A percentile compares a stretch with the other conserved stretches of the same genome.
Conservation (phyloP, 305 asterid species). For the Caryopteris hybrid region DNA sequence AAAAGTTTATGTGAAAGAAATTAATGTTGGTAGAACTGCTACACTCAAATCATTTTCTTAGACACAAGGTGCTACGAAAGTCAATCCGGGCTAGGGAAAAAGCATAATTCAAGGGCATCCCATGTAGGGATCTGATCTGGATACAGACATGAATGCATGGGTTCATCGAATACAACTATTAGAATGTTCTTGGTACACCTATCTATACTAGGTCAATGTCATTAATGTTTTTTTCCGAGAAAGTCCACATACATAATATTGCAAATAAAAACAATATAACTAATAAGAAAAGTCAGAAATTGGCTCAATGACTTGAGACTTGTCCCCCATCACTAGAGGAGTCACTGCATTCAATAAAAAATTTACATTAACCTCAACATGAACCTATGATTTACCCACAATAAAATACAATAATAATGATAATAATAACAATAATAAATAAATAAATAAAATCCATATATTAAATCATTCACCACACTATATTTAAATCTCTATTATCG, state of each 20-base stretch:
- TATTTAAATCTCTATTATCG: neutral
- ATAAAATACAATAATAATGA: too few species aligned
- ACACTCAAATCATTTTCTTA: neutral
- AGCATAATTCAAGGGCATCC: neutral
- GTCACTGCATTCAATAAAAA: too few species aligned
- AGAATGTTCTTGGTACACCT: neutral
- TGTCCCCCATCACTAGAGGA: neutral
- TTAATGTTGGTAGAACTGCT: too few species aligned
- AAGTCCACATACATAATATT: neutral
- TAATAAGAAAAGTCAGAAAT: neutral
- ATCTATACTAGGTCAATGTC: neutral
- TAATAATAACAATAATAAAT: neutral
- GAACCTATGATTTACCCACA: neutral
- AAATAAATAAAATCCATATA: neutral
- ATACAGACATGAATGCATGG: neutral
- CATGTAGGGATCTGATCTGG: neutral
- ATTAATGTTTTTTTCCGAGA: neutral
- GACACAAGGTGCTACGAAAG: neutral
- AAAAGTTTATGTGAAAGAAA: neutral
- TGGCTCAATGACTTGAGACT: neutral
- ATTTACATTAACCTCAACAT: too few species aligned
- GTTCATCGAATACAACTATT: neutral
- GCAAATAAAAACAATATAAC: neutral
- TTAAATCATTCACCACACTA: too few species aligned
- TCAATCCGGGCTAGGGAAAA: neutral